Evolutionary conservation across 441 rosid genomes (phyloP), one percentile per base, ranked within the genome.

Genomic region (Gossypium gossypioides): DNA sequence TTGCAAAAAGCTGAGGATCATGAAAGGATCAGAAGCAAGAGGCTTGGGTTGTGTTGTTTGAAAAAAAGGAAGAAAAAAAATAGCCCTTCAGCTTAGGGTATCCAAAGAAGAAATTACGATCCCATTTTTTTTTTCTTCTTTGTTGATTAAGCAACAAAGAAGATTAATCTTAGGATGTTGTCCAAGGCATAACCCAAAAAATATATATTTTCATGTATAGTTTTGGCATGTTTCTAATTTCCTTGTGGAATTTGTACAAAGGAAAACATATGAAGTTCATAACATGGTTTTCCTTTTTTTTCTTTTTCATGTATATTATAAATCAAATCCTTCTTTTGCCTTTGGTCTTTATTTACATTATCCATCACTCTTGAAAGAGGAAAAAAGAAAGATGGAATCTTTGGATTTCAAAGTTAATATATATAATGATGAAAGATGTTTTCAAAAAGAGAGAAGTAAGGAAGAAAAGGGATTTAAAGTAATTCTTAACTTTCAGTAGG

Each of bases 11-110:
- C 59, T 72, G 51, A 62, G 69, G 69, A 50, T 72, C 24, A 62
- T 72, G 69, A 72, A 72, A 32, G 61, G 75, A 6, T 62, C 75
- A 18, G 75, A 72, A 61, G 75, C 69, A 46, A 62, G 50, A 72
- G 75, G 75, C 34, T 51, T 72, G 61, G 69, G 52, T 12, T 51
- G 67, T 71, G 57, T 25, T 71, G 74, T 16, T 21, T 71, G 46
- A 71, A 18, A 3, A 21, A 19, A 24, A 32, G 8, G 7, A 32
- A 61, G 46, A 60, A 8, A 7, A 6, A 63, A 9, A 8, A 37
- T 16, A 12, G 44, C 34, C 34, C 34, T 24, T 57, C 24, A 57
- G n/a, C 37, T 24, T 57, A 24, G 16, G 34, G 32, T 56, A 56
- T 57, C 60, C 27, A 27, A 21, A 8, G 56, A 68, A 48, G 59